These are phyloP conservation scores for Penicillium ucsense DNA, from an alignment of 495 filamentous ascomycete genomes.

Conservation along the genomic window DNA sequence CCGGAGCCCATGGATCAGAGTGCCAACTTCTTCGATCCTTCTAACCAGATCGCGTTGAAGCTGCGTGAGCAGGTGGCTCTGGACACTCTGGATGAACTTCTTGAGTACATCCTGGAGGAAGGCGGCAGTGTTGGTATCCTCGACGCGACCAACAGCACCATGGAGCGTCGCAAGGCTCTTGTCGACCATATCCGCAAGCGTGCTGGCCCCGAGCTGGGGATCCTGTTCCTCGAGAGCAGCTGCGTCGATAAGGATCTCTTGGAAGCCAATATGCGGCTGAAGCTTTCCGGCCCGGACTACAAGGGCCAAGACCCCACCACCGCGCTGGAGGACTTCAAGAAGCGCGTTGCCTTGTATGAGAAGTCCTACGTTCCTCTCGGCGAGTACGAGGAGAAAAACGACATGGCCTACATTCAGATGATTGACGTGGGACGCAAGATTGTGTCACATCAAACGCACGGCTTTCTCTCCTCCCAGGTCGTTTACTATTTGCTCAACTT, in stretches of 20 bases:
- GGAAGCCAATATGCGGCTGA: conserved; percentile 94
- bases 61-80: conserved; percentile 86
- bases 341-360: conserved; percentile 86
- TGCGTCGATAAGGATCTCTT: conserved; percentile 75
- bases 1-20: conserved; percentile 69
- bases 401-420: conserved; percentile 92
- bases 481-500: conserved; percentile 93
- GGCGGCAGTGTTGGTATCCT: conserved; percentile 95
- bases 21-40: conserved; percentile 88
- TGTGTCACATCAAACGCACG: conserved; percentile 77
- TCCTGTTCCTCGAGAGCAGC: conserved; percentile 88
- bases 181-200: conserved; percentile 72
- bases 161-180: conserved; percentile 71
- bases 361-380: conserved; percentile 87
- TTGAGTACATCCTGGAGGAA: conserved; percentile 74
- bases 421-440: conserved; percentile 95
- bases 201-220: conserved; percentile 77
- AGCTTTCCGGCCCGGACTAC: conserved; percentile 96
- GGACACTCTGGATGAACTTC: conserved; percentile 81
- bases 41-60: conserved; percentile 70
- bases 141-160: conserved; percentile 93
- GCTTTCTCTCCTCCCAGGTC: conserved; percentile 83
- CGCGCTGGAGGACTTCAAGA: conserved; percentile 83
- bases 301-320: conserved; percentile 78
- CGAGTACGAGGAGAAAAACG: conserved; percentile 77